Conservation (phyloP, 768 basidiomycete genomes). For the Suillus bovinus region DNA sequence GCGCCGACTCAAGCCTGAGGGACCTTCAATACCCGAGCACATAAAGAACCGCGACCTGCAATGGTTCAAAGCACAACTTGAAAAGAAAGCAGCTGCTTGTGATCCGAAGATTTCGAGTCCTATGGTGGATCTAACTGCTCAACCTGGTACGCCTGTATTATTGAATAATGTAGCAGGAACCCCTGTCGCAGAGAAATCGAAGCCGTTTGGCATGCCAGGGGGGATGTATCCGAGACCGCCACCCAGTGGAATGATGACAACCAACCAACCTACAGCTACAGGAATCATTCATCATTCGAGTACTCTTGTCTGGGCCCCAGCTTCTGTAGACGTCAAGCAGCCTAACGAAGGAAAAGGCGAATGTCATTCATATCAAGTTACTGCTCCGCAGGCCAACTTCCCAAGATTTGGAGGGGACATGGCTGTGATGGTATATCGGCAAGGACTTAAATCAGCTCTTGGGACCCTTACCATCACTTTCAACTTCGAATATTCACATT, state of each 20-base stretch:
- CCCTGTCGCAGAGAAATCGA: neutral
- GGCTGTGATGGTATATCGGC: conserved; percentile 17
- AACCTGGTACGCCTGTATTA: neutral
- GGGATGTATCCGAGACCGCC: neutral
- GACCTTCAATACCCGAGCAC: conserved; percentile 21
- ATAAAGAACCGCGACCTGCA: conserved; percentile 31
- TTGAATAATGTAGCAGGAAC: too few relatives aligned
- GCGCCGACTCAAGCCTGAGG: conserved; percentile 17
- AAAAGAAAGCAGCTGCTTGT: conserved; percentile 3
- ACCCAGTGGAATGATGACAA: neutral
- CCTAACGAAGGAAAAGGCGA: neutral
- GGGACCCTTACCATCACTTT: conserved; percentile 25
- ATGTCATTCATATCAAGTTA: neutral
- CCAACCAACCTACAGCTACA: neutral
- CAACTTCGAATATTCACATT: conserved; percentile 28
- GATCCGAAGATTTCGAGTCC: neutral
- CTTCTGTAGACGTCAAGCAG: neutral
- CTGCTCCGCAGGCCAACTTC: neutral
- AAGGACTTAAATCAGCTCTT: conserved; percentile 16
- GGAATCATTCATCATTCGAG: neutral
- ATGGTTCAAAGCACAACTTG: conserved; percentile 25
- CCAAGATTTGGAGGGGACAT: conserved; percentile 20
- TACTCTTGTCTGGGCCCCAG: neutral
- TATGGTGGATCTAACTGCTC: neutral
- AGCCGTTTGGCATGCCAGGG: neutral